These are phyloP conservation scores for Gossypium longicalyx DNA, from an alignment of 345 rosid genomes.

Conservation along the genomic window DNA sequence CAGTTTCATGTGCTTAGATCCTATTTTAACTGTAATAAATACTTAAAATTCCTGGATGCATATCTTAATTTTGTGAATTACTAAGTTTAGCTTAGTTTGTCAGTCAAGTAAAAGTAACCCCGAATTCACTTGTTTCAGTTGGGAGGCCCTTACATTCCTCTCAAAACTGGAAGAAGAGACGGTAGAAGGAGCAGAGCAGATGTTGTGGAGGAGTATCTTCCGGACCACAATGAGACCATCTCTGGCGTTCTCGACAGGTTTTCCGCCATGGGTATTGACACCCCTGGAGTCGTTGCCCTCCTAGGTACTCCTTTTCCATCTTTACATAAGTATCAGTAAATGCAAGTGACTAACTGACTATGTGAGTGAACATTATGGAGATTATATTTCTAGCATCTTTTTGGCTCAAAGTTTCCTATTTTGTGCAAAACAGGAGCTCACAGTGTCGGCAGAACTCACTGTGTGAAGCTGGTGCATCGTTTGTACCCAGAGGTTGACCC, in stretches of 20 bases:
- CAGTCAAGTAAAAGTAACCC: constrained; percentile 4
- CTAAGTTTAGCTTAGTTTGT: neutral
- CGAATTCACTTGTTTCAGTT: constrained; percentile 39
- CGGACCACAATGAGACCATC: constrained; percentile 94
- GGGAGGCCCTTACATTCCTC: constrained; percentile 87
- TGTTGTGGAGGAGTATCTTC: constrained; percentile 67
- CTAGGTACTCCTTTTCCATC: constrained; percentile 32
- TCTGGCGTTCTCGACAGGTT: constrained; percentile 83
- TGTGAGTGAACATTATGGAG: neutral
- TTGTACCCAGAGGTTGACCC: constrained; percentile 89
- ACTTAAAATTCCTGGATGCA: neutral
- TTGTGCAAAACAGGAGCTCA: constrained; percentile 53
- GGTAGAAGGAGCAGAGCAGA: constrained; percentile 85
- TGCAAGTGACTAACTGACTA: neutral
- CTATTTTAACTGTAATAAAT: neutral
- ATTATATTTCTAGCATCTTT: neutral
- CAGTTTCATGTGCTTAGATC: neutral
- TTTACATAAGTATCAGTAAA: neutral
- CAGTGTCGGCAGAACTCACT: constrained; percentile 96
- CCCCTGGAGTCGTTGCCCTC: constrained; percentile 79
- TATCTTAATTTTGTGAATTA: neutral
- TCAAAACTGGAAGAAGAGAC: constrained; percentile 92
- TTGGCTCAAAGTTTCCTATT: neutral
- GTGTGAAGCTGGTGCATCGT: constrained; percentile 89
- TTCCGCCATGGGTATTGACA: constrained; percentile 65